Conservation (phyloP, 2,329 filamentous ascomycete species). For the Aspergillus pseudoterreus region DNA sequence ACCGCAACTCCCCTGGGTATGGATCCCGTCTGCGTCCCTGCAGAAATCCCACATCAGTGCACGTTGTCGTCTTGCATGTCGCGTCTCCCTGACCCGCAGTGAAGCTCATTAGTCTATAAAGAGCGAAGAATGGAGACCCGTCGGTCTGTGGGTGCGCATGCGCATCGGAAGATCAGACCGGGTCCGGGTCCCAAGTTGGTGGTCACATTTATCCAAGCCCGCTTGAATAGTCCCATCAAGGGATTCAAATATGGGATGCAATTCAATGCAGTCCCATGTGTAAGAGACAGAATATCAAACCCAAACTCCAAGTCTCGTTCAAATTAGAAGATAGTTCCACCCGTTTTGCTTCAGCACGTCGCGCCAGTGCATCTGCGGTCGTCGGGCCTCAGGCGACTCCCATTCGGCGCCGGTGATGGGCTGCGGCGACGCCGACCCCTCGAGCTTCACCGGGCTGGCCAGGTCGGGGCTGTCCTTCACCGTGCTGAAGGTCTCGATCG, state of each 20-base stretch:
- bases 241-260: constrained; percentile 14
- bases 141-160: no score
- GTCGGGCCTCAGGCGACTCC: constrained; percentile 20
- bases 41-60: neutral
- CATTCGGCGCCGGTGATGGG: constrained; percentile 8
- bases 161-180: neutral
- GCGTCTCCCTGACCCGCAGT: neutral
- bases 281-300: neutral
- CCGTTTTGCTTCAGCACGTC: constrained; percentile 87
- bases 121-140: neutral
- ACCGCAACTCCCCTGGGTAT: neutral
- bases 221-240: constrained; percentile 20
- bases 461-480: constrained; percentile 7
- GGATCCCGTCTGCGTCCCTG: neutral
- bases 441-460: constrained; percentile 17
- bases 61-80: neutral
- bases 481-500: constrained; percentile 8
- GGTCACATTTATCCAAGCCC: constrained; percentile 15
- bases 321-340: constrained; percentile 93
- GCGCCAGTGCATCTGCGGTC: constrained; percentile 82
- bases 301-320: constrained; percentile 18
- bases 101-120: neutral
- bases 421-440: constrained; percentile 14
- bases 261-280: constrained; percentile 4
- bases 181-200: constrained; percentile 8